Base-by-base conservation (phyloP, 108 stramenopile genomes). In the Skeletonema grethae region DNA sequence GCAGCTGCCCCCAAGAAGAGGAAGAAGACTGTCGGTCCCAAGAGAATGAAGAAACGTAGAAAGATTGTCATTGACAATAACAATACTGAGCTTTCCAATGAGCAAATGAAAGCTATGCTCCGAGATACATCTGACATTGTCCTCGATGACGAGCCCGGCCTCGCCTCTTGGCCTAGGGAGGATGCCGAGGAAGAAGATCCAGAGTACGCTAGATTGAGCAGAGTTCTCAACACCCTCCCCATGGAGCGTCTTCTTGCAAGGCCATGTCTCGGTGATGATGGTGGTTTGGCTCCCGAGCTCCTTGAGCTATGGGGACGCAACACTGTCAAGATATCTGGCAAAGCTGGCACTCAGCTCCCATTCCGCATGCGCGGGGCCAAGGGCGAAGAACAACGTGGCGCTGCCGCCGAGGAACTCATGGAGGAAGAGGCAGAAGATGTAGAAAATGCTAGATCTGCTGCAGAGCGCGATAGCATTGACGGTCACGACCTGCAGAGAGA, bases 61-160 rank as follows among this genome's bases (percentile, higher is more conserved):
- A 90, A 89, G 73, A 83, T 96, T 69, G 73, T 90, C 24, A 87
- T 93, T 70, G 92, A 93, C 75, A 92, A 96, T 72, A 85, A 92
- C 74, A 67, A 79, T 34, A 96, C 91, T 4, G 90, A 96, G 68
- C 74, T 95, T 5, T 55, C 84, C 46, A 86, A 79, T 64, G 90
- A 87, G 9, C 85, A 93, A 57, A 93, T 95, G 69, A 85, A 86
- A 56, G 64, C 76, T 18, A 93, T 93, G 92, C 73, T 95, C 16
- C 35, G 55, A 3, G 86, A 93, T 70, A 90, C 92, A 10, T 72
- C 70, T n/a, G 92, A 92, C 61, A 90, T 92, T 61, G 77, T 85
- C 12, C 35, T 85, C 5, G 72, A 70, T 22, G 78, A 82, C 50
- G 67, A 77, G 41, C 25, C 67, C 5, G 85, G 91, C 63, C 88